Evolutionary conservation across 495 filamentous ascomycete genomes (phyloP).

Genomic region (Clohesyomyces aquaticus): DNA sequence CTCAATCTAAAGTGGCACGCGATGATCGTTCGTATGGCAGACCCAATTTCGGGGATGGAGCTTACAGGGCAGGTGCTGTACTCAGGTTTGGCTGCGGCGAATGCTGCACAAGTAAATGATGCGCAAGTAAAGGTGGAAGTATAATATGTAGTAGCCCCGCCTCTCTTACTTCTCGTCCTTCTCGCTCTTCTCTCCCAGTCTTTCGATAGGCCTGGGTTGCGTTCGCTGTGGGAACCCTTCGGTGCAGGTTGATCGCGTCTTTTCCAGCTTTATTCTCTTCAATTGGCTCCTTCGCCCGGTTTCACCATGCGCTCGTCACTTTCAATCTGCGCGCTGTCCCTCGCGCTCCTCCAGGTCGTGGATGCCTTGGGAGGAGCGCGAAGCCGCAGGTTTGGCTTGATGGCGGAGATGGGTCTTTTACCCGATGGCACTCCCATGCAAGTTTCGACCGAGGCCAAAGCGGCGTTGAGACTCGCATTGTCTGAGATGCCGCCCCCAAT

Average conservation of each 20-base stretch:
- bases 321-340: constrained; percentile 15
- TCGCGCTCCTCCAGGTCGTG: constrained; percentile 8
- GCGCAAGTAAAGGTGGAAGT: not conserved
- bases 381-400: constrained; percentile 6
- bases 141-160: not conserved
- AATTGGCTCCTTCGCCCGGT: not conserved
- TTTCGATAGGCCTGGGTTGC: not conserved
- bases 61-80: not conserved
- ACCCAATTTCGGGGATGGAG: not conserved
- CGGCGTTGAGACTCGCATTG: not conserved
- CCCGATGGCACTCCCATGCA: constrained; percentile 40
- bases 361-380: not conserved
- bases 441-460: not conserved
- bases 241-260: not conserved
- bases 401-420: constrained; percentile 37
- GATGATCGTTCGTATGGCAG: not conserved
- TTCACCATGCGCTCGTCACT: constrained; percentile 14
- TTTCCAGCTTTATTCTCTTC: constrained; percentile 10
- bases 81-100: no score
- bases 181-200: constrained; percentile 1
- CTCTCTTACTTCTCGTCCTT: not conserved
- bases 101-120: not conserved
- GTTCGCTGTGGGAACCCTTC: constrained; percentile 1
- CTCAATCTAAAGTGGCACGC: not conserved
- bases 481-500: not conserved